Percentiles rank a stretch among this genome's conserved stretches.
These are phyloP conservation scores for Aspergillus chevalieri DNA, from an alignment of 2,329 filamentous ascomycete genomes.

Conservation along the genomic window DNA sequence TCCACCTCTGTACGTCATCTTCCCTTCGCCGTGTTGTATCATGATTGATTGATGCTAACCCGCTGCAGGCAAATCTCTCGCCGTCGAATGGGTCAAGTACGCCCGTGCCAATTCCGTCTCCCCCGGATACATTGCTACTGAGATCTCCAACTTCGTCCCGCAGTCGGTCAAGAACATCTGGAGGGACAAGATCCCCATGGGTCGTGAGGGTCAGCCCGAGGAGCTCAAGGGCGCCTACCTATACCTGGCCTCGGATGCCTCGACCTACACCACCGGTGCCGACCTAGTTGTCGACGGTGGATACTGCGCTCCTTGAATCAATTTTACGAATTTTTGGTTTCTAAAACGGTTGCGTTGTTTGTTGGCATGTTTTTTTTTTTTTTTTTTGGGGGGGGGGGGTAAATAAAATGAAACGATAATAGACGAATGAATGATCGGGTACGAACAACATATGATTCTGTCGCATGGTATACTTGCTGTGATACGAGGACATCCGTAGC, in stretches of 20 bases:
- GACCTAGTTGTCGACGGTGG: constrained; percentile 73
- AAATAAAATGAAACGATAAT: background rate
- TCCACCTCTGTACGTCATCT: constrained; percentile 41
- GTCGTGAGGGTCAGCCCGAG: constrained; percentile 62
- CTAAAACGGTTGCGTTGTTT: background rate
- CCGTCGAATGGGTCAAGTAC: constrained; percentile 71
- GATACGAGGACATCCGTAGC: background rate
- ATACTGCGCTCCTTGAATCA: constrained; percentile 40
- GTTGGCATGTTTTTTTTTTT: background rate
- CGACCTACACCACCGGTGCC: constrained; percentile 72
- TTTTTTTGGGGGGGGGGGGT: too few species aligned
- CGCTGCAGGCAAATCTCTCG: constrained; percentile 57
- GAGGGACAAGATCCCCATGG: constrained; percentile 75
- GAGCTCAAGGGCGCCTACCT: constrained; percentile 81
- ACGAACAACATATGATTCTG: background rate
- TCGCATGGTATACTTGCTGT: background rate
- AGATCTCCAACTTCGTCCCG: constrained; percentile 61
- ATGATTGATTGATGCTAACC: constrained; percentile 7
- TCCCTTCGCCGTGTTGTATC: constrained; percentile 40
- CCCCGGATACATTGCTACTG: constrained; percentile 70
- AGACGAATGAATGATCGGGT: too few species aligned
- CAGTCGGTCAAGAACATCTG: constrained; percentile 65
- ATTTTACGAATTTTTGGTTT: background rate
- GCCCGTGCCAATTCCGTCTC: constrained; percentile 67
- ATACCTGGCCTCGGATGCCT: constrained; percentile 73